A percentile compares a stretch with the other conserved stretches of the same genome.
Conservation (phyloP, 176 grass and related monocot species). For the Tillandsia fasciculata region DNA sequence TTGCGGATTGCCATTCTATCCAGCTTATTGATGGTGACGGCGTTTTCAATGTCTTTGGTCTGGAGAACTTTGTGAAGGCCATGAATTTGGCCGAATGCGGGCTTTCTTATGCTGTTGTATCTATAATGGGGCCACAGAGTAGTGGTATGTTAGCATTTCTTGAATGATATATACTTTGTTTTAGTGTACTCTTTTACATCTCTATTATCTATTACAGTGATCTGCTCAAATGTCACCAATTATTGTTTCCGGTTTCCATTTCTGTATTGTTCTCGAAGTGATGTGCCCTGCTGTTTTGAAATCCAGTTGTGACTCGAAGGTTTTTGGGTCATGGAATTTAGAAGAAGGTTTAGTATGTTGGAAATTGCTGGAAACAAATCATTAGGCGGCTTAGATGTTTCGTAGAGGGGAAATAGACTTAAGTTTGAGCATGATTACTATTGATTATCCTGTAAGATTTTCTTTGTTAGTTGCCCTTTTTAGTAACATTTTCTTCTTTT, state of each 20-base stretch:
- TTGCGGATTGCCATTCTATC: conserved; percentile 46
- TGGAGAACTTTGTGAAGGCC: conserved; percentile 71
- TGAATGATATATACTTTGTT: not conserved
- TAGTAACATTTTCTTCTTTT: conserved; percentile 3
- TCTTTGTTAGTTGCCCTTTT: not conserved
- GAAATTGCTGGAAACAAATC: not conserved
- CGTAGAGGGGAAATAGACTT: not conserved
- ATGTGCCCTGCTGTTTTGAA: not conserved
- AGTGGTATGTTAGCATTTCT: conserved; percentile 53
- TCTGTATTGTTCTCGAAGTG: not conserved
- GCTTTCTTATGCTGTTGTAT: conserved; percentile 91
- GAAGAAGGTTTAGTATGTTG: not conserved
- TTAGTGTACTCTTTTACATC: not conserved
- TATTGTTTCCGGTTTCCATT: not conserved
- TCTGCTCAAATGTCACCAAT: not conserved
- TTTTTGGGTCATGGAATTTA: not conserved
- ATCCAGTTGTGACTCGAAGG: not conserved
- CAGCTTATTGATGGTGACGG: conserved; percentile 95
- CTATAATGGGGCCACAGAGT: conserved; percentile 98
- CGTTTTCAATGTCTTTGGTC: conserved; percentile 50
- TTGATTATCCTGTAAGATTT: not conserved
- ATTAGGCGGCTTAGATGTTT: not conserved
- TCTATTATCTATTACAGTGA: not conserved
- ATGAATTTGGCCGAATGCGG: conserved; percentile 71
- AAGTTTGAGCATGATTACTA: not conserved